Evolutionary conservation across 495 filamentous ascomycete species (phyloP), one percentile per base, ranked within the genome.

Genomic region (Hypoxylon trugodes): DNA sequence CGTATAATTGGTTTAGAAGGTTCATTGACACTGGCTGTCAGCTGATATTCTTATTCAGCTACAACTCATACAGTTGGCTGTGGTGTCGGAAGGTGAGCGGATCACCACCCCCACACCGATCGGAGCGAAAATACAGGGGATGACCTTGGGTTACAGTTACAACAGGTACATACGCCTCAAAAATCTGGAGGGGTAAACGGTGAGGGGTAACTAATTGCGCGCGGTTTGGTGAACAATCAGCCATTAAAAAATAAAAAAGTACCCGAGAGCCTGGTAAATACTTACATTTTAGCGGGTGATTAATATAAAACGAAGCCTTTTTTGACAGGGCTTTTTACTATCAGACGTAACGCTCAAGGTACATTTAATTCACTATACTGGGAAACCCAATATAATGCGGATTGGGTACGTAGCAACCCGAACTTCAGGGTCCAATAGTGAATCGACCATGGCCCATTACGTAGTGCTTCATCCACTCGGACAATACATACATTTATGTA

Each of bases 161-260:
- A 45, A 26, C n/a, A 45, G 43, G 36, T 38, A 38, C n/a, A 28
- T 53, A 48, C 49, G 43, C 59, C 50, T n/a, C n/a, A n/a, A n/a
- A n/a, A 45, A 59, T 41, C 9, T 48, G 53, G 61, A 65, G 61
- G 61, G 61, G 61, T 19, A 59, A n/a, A 24, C 15, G 19, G 37
- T 59, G 61, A 65, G 61, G 61, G 61, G 61, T 52, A 63, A 33
- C 35, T 22, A 41, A 42, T 32, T 48, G n/a, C 22, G 25, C 19
- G n/a, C 21, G 25, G 4, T 26, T 37, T 22, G 12, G 16, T 36
- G 18, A 47, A 48, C 41, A 30, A 58, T 37, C n/a, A n/a, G n/a
- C n/a, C n/a, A n/a, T n/a, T n/a, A n/a, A n/a, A n/a, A n/a, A n/a
- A n/a, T n/a, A n/a, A n/a, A 47, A 48, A 19, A 38, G 30, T 22